Evolutionary conservation across 805 yeast genomes (phyloP).

Genomic region (Saturnispora kantuleensis): DNA sequence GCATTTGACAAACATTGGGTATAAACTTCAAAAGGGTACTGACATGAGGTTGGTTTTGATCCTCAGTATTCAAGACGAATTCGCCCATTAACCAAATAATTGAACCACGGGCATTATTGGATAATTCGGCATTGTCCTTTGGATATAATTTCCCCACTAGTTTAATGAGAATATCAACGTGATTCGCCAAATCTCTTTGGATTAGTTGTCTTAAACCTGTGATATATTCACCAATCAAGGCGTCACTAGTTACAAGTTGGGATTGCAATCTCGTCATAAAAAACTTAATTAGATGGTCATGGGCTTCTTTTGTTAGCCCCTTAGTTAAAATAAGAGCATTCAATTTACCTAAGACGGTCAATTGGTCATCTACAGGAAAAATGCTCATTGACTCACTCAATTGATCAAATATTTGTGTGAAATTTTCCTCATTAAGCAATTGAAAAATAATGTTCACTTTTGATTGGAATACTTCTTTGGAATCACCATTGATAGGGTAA

Average conservation of each 20-base stretch:
- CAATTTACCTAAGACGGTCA: slow-evolving; percentile 49
- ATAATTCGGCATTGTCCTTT: slow-evolving; percentile 11
- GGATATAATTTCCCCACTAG: slow-evolving; percentile 26
- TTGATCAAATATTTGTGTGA: slow-evolving; percentile 46
- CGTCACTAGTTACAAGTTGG: slow-evolving; percentile 17
- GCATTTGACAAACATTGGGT: slow-evolving; percentile 63
- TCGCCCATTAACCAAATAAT: slow-evolving; percentile 91
- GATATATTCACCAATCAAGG: slow-evolving; percentile 51
- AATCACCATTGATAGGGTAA: background rate
- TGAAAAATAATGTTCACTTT: slow-evolving; percentile 56
- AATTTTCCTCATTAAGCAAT: slow-evolving; percentile 45
- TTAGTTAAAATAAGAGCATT: slow-evolving; percentile 18
- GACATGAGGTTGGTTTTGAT: background rate
- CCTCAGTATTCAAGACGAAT: slow-evolving; percentile 31
- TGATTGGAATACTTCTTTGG: slow-evolving; percentile 28
- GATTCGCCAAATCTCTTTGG: slow-evolving; percentile 47
- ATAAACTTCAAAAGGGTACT: slow-evolving; percentile 27
- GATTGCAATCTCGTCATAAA: slow-evolving; percentile 33
- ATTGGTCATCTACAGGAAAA: slow-evolving; percentile 20
- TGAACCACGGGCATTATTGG: slow-evolving; percentile 56
- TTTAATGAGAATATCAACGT: slow-evolving; percentile 45
- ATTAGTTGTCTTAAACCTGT: slow-evolving; percentile 65
- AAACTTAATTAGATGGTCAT: slow-evolving; percentile 52
- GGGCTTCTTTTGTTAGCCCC: slow-evolving; percentile 34
- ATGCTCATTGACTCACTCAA: slow-evolving; percentile 44